Conservation (phyloP, 371 early-diverging fungal species). For the Nematocida ausubeli region DNA sequence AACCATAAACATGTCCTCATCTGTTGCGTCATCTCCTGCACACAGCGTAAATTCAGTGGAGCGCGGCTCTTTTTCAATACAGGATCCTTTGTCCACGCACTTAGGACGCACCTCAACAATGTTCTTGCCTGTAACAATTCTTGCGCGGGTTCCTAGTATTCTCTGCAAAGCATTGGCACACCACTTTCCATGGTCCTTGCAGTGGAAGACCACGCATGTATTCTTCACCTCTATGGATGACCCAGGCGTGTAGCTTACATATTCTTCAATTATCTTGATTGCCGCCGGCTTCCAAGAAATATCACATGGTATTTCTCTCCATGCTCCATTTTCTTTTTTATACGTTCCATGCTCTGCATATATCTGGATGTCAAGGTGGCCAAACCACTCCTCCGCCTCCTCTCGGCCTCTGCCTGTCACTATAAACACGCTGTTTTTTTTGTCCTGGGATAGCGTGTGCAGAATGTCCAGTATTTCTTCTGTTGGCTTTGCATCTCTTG, state of each 20-base stretch:
- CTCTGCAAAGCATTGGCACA: constrained; percentile 52
- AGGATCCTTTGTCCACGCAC: constrained; percentile 58
- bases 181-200: constrained; percentile 52
- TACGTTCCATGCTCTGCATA: constrained; percentile 68
- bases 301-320: constrained; percentile 48
- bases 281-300: constrained; percentile 47
- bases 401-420: constrained; percentile 64
- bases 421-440: constrained; percentile 58
- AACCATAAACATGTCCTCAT: constrained; percentile 67
- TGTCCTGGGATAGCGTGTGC: constrained; percentile 33
- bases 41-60: constrained; percentile 55
- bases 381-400: constrained; percentile 65
- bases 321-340: constrained; percentile 55
- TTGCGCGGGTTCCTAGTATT: constrained; percentile 35
- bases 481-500: constrained; percentile 61
- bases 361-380: constrained; percentile 56
- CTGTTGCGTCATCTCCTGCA: constrained; percentile 68
- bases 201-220: constrained; percentile 66
- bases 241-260: constrained; percentile 63
- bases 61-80: constrained; percentile 46
- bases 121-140: constrained; percentile 62
- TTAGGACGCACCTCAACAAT: constrained; percentile 61
- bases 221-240: constrained; percentile 65
- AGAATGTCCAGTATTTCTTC: constrained; percentile 57
- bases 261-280: constrained; percentile 51